phyloP scores from a whole-genome alignment of 257 asterid species.

The Salvia miltiorrhiza region DNA sequence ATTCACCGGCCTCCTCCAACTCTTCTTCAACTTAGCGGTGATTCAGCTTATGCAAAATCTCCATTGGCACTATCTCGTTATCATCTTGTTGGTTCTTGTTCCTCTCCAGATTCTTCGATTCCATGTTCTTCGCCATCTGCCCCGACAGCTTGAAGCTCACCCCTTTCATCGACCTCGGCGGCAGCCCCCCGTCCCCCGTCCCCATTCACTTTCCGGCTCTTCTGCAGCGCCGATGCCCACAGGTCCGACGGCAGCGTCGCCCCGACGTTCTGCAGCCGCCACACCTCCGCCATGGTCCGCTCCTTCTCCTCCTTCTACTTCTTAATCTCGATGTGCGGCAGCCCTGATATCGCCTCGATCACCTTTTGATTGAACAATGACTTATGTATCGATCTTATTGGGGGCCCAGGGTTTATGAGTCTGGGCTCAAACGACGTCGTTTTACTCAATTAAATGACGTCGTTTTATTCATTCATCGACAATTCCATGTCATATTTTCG shows the following conservation, averaged over 20 bases:
- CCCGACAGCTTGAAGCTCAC: no score
- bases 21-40: constrained; percentile 86
- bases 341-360: constrained; percentile 80
- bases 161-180: no score
- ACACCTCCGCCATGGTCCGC: constrained; percentile 56
- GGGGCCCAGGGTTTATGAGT: no score
- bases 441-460: no score
- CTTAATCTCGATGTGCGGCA: constrained; percentile 59
- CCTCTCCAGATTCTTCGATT: not conserved
- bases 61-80: constrained; percentile 48
- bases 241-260: constrained; percentile 74
- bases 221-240: constrained; percentile 30
- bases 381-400: constrained; percentile 80
- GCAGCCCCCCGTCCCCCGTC: constrained; percentile 42
- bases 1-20: constrained; percentile 84
- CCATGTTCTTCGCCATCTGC: no score
- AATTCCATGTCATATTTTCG: no score
- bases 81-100: constrained; percentile 35
- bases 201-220: constrained; percentile 46
- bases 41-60: constrained; percentile 64
- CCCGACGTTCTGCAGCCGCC: constrained; percentile 76
- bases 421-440: no score
- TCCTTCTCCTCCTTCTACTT: constrained; percentile 61
- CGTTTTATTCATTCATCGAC: no score
- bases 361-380: constrained; percentile 76